Conservation (phyloP, 1,139 yeast genomes). For the Hansenula lynferdii region DNA sequence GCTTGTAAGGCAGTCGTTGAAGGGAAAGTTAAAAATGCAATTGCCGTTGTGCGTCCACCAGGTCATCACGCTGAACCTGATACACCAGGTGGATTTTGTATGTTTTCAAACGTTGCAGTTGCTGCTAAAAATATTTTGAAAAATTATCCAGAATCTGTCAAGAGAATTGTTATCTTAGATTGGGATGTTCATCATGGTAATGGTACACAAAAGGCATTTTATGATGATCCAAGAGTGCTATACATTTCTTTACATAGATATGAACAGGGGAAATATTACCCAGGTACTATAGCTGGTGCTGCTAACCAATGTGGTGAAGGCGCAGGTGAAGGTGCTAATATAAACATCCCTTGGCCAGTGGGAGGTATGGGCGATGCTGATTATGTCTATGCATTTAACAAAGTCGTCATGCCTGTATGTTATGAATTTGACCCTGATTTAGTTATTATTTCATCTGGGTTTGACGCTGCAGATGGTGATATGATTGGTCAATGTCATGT, state of each 20-base stretch:
- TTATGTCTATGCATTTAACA: conserved; percentile 86
- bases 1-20: conserved; percentile 95
- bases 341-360: conserved; percentile 93
- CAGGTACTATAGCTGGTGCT: conserved; percentile 86
- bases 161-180: conserved; percentile 79
- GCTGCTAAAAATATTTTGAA: conserved; percentile 86
- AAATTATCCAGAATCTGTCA: conserved; percentile 81
- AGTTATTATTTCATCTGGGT: conserved; percentile 90
- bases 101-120: conserved; percentile 95
- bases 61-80: conserved; percentile 99
- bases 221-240: conserved; percentile 83
- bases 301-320: conserved; percentile 81
- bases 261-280: conserved; percentile 89
- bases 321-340: conserved; percentile 76
- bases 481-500: conserved; percentile 97
- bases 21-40: conserved; percentile 83
- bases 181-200: conserved; percentile 99
- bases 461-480: conserved; percentile 99
- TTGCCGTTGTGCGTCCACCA: conserved; percentile 97
- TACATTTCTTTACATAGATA: conserved; percentile 90
- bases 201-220: conserved; percentile 93
- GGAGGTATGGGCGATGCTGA: conserved; percentile 96
- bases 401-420: conserved; percentile 82
- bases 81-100: conserved; percentile 94
- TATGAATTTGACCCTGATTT: conserved; percentile 90